A percentile compares a stretch with the other conserved stretches of the same genome.
These are phyloP conservation scores for Rachicladosporium sp. DNA, from an alignment of 2,329 filamentous ascomycete genomes.

Conservation along the genomic window DNA sequence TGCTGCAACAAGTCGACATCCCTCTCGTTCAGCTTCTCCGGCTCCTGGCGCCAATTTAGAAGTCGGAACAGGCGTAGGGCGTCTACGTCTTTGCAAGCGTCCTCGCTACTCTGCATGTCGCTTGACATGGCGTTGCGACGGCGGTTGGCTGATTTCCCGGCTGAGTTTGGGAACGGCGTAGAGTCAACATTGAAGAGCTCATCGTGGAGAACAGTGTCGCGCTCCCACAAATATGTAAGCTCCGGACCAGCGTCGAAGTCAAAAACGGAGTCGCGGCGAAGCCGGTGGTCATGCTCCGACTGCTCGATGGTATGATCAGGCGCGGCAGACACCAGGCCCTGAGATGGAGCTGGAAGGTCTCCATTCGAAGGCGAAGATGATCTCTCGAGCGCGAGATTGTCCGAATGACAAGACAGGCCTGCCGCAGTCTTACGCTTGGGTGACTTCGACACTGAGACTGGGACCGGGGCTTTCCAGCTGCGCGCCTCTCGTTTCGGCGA, in stretches of 20 bases:
- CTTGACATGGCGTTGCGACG: neutral
- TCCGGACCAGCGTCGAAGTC: too few relatives aligned
- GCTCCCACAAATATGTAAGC: too few relatives aligned
- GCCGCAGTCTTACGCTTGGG: too few relatives aligned
- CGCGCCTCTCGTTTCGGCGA: neutral
- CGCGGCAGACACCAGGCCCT: too few relatives aligned
- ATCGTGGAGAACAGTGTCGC: neutral
- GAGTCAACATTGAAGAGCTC: neutral
- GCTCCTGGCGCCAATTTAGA: conserved; percentile 1
- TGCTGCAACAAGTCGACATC: conserved; percentile 5
- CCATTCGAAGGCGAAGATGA: too few relatives aligned
- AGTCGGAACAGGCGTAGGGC: neutral
- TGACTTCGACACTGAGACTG: too few relatives aligned
- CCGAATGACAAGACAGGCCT: too few relatives aligned
- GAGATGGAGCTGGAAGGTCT: too few relatives aligned
- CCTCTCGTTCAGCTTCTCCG: conserved; percentile 1
- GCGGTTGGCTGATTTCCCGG: neutral
- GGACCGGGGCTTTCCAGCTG: neutral
- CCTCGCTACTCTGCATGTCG: neutral
- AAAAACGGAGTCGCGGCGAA: too few relatives aligned
- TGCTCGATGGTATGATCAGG: too few relatives aligned
- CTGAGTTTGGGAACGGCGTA: neutral
- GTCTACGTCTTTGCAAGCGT: neutral
- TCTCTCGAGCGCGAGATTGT: too few relatives aligned
- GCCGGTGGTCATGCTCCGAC: too few relatives aligned